Evolutionary conservation across 2,329 filamentous ascomycete genomes (phyloP).

Genomic region (Zelopaecilomyces penicillatus): DNA sequence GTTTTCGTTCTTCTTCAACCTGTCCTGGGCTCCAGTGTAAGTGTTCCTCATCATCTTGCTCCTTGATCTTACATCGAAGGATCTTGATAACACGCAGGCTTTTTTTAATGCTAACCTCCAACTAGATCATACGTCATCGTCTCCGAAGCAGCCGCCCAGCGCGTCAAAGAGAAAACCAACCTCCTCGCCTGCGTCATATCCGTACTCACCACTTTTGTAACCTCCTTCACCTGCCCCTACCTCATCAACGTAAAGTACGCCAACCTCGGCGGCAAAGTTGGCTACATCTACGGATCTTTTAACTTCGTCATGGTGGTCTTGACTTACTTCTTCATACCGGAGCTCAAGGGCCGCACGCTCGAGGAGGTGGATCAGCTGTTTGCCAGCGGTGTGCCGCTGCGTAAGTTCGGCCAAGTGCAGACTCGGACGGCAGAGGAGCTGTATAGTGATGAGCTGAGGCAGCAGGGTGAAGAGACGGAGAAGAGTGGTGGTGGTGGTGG

Average conservation of each 20-base stretch:
- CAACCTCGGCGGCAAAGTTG: constrained; percentile 25
- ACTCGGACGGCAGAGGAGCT: background rate
- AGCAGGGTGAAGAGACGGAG: too few species aligned
- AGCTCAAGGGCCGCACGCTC: constrained; percentile 29
- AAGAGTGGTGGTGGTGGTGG: too few species aligned
- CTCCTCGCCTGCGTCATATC: constrained; percentile 20
- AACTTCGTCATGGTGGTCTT: constrained; percentile 31
- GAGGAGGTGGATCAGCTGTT: constrained; percentile 18
- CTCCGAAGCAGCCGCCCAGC: constrained; percentile 15
- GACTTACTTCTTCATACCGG: constrained; percentile 34
- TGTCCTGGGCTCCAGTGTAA: constrained; percentile 21
- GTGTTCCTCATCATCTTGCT: constrained; percentile 1
- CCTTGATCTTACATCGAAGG: background rate
- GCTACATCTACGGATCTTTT: constrained; percentile 30
- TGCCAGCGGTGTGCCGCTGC: constrained; percentile 10
- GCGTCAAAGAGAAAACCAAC: constrained; percentile 24
- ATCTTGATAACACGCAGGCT: too few species aligned
- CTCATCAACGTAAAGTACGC: constrained; percentile 28
- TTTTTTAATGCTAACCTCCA: background rate
- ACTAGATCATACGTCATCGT: constrained; percentile 19
- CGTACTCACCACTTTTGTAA: constrained; percentile 21
- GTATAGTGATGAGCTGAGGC: too few species aligned
- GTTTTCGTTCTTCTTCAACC: constrained; percentile 16
- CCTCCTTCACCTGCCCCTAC: constrained; percentile 29
- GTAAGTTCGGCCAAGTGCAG: constrained; percentile 8